Percentiles rank a stretch among this genome's conserved stretches.
These are phyloP conservation scores for Metarhizium humberi DNA, from an alignment of 2,329 filamentous ascomycete species.

Conservation along the genomic window DNA sequence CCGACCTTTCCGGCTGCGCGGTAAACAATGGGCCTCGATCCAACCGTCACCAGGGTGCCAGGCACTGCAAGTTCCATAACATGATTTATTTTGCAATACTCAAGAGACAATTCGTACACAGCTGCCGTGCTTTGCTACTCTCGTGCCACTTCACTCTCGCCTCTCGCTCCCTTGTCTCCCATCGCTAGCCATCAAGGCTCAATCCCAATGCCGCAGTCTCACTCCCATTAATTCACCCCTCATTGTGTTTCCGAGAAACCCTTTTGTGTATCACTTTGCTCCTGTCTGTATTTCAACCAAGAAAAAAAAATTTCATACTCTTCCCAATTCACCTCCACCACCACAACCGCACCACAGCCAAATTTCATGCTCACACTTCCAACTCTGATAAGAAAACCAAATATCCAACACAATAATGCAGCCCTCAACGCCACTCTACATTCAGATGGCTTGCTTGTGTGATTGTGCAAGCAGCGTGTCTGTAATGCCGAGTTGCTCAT, in stretches of 20 bases:
- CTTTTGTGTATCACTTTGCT: not conserved
- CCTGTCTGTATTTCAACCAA: not conserved
- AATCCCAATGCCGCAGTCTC: not conserved
- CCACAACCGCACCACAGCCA: not conserved
- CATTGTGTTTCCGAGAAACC: not conserved
- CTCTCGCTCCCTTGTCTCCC: too few species aligned
- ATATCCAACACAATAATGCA: conserved; percentile 2
- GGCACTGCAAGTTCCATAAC: too few species aligned
- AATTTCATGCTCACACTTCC: not conserved
- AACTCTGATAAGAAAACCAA: not conserved
- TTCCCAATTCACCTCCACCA: not conserved
- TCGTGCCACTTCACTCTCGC: not conserved
- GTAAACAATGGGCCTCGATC: too few species aligned
- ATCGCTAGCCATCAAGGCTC: too few species aligned
- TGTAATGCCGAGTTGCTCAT: not conserved
- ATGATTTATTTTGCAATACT: not conserved
- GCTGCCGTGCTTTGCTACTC: not conserved
- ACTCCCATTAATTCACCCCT: not conserved
- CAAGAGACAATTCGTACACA: not conserved
- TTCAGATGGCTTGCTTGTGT: not conserved
- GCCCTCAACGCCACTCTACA: conserved; percentile 1
- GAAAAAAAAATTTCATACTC: not conserved
- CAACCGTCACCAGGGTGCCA: too few species aligned
- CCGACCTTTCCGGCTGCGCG: too few species aligned
- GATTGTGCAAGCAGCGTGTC: not conserved